Evolutionary conservation across 345 rosid species (phyloP).

Genomic region (Aethionema arabicum): DNA sequence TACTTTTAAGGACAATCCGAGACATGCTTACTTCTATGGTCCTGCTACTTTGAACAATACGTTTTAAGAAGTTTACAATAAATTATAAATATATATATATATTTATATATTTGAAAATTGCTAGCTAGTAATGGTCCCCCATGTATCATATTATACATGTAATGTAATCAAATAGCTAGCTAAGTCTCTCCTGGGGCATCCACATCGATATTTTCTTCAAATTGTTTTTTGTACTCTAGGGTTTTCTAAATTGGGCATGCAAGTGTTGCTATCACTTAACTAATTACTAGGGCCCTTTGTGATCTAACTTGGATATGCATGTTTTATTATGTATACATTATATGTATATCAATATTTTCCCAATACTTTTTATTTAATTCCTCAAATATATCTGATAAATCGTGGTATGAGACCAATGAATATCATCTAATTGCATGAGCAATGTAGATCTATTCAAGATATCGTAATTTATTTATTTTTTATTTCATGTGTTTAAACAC

Average conservation of each 20-base stretch:
- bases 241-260: conserved; percentile 61
- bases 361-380: conserved; percentile 9
- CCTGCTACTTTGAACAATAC: conserved; percentile 39
- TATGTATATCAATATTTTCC: conserved; percentile 7
- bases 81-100: conserved; percentile 23
- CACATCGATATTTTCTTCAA: conserved; percentile 31
- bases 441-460: too few relatives aligned
- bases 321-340: neutral
- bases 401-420: neutral
- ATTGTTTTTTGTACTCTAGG: conserved; percentile 51
- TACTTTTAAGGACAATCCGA: conserved; percentile 39
- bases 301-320: conserved; percentile 52
- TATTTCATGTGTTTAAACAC: too few relatives aligned
- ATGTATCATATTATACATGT: conserved; percentile 16
- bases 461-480: too few relatives aligned
- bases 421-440: neutral
- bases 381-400: neutral
- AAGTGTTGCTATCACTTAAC: conserved; percentile 70
- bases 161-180: conserved; percentile 20
- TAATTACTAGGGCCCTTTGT: conserved; percentile 52
- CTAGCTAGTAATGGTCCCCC: conserved; percentile 56
- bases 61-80: conserved; percentile 40
- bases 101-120: conserved; percentile 21
- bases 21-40: conserved; percentile 34
- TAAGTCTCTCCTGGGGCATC: conserved; percentile 42